These are phyloP conservation scores for Medicago lupulina DNA, from an alignment of 306 rosid species.

Conservation along the genomic window DNA sequence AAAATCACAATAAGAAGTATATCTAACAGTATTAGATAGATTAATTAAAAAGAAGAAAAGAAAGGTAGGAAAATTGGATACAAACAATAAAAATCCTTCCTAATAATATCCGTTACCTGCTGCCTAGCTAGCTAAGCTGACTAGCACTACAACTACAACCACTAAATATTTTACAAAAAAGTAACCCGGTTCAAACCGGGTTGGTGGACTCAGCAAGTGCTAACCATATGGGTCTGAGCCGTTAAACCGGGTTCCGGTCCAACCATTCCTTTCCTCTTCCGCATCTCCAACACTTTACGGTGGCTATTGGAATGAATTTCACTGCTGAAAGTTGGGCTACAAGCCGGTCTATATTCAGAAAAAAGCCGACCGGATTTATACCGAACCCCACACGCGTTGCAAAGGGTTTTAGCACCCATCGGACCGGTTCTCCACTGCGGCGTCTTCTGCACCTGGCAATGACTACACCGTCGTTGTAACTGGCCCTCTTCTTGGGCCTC, in stretches of 20 bases:
- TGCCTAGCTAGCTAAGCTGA: constrained; percentile 34
- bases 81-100: constrained; percentile 49
- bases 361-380: constrained; percentile 89
- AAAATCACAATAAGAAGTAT: no score
- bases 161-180: constrained; percentile 40
- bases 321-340: constrained; percentile 80
- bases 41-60: constrained; percentile 36
- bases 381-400: constrained; percentile 97
- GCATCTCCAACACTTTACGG: constrained; percentile 87
- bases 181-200: constrained; percentile 51
- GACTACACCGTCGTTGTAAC: constrained; percentile 81
- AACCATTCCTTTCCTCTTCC: constrained; percentile 62
- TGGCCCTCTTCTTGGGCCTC: constrained; percentile 46
- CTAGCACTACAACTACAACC: constrained; percentile 36
- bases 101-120: constrained; percentile 40
- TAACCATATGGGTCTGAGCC: constrained; percentile 49
- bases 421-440: constrained; percentile 99
- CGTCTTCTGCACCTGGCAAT: constrained; percentile 87
- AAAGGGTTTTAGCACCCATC: constrained; percentile 78
- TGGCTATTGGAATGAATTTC: constrained; percentile 87
- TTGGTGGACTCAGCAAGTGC: constrained; percentile 53
- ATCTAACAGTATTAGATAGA: constrained; percentile 19
- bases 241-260: constrained; percentile 52
- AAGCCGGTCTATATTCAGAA: constrained; percentile 95
- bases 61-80: constrained; percentile 35